Evolutionary conservation across 805 yeast species (phyloP).

Genomic region (Kazachstania africana): DNA sequence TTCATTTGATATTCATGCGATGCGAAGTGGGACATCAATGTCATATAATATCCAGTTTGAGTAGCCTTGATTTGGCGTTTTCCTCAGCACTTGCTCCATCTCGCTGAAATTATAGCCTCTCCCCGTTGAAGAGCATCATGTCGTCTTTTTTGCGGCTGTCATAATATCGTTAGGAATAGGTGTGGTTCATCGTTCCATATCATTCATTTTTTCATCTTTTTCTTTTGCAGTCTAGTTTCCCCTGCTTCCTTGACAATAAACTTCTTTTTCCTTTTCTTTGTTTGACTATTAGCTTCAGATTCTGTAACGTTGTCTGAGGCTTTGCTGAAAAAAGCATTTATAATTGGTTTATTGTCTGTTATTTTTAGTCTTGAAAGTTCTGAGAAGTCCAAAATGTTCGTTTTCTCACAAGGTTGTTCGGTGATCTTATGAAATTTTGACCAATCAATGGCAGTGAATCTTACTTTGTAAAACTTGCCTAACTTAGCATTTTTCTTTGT

Average conservation of each 20-base stretch:
- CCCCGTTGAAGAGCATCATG: no score
- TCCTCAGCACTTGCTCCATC: no score
- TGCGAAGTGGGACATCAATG: no score
- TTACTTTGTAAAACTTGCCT: conserved; percentile 32
- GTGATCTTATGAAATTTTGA: conserved; percentile 40
- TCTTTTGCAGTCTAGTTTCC: conserved; percentile 38
- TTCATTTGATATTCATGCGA: no score
- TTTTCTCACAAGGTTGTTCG: neutral
- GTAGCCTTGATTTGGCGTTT: no score
- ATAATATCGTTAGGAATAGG: no score
- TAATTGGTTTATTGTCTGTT: neutral
- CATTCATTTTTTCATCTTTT: no score
- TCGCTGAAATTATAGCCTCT: no score
- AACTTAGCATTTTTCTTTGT: conserved; percentile 26
- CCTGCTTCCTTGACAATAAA: conserved; percentile 58
- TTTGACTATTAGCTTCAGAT: conserved; percentile 21
- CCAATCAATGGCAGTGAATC: conserved; percentile 79
- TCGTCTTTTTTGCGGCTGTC: no score
- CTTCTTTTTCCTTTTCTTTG: conserved; percentile 32
- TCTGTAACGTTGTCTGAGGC: neutral
- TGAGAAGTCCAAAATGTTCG: neutral
- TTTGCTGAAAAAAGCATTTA: neutral
- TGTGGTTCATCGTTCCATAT: no score
- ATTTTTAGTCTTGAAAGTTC: neutral
- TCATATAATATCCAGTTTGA: no score